Base-by-base conservation (phyloP, 495 filamentous ascomycete species). In the Pseudotulostoma volvatum region DNA sequence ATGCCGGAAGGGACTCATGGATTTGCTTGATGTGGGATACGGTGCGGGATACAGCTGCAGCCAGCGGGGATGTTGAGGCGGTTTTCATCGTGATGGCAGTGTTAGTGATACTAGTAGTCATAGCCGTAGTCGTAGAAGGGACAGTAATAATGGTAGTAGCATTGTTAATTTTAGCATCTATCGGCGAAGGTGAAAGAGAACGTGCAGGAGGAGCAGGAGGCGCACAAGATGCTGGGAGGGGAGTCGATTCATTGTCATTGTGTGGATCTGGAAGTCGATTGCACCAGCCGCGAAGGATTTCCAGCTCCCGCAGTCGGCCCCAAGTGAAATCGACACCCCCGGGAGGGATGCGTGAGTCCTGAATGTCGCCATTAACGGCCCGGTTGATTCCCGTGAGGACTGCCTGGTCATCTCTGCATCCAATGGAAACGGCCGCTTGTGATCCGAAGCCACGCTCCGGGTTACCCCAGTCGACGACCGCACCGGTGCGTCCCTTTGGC, bases 391-490 rank as follows among this genome's bases (percentile, higher is more conserved):
- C 81, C 2, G 73, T 63, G 7, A 79, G 74, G 3, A 96, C 79
- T 5, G 78, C 81, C 4, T 71, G 68, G 51, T 97, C 90, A 33
- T 69, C 69, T 2, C 58, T 66, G 55, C 84, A 93, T 15, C 76
- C 73, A 39, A 95, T 78, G 1, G 72, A 59, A 34, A 79, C 70
- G 0, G 68, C 73, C 2, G 86, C 86, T 44, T 77, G 73, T 17
- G 70, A 64, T 19, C 85, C 82, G 18, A 78, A 71, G 17, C 77
- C 83, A 45, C 75, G 71, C 48, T 77, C 73, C 7, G 82, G 77
- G 36, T 79, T 76, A 20, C 86, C 86, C 74, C 84, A 92, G 56
- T 97, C 90, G 9, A 96, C 67, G 13, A 88, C 77, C 0, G 86
- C 88, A 42, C 81, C 82, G 2, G 64, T 79, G 38, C 79, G 79